Conservation (phyloP, 306 rosid genomes). For the Astragalus glycyphyllos region DNA sequence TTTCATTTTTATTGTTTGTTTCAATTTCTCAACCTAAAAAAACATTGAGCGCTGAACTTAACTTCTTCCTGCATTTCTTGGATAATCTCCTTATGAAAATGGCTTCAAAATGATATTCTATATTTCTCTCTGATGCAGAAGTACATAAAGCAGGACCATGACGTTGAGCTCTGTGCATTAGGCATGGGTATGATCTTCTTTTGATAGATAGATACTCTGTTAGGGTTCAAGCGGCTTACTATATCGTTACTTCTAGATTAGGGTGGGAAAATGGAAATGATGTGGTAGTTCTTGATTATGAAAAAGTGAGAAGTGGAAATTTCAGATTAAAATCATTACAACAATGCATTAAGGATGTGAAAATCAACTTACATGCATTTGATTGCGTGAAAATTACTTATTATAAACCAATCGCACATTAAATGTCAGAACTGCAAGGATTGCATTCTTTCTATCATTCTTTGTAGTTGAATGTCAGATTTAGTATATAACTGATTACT, state of each 20-base stretch:
- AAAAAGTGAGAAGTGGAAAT: conserved; percentile 7
- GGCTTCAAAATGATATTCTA: neutral
- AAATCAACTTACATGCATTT: neutral
- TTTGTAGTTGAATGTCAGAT: neutral
- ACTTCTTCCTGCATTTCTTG: neutral
- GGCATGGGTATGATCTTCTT: conserved; percentile 62
- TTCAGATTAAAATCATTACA: neutral
- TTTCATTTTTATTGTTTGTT: neutral
- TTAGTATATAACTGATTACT: neutral
- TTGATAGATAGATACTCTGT: conserved; percentile 3
- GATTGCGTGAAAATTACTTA: neutral
- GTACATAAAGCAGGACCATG: conserved; percentile 57
- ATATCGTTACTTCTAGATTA: too few species aligned
- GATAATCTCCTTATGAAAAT: neutral
- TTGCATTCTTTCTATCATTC: neutral
- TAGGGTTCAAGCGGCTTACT: neutral
- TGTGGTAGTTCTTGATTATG: conserved; percentile 18
- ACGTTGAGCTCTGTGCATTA: conserved; percentile 69
- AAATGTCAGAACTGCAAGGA: neutral
- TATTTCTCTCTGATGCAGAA: conserved; percentile 54
- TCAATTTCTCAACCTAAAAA: too few species aligned
- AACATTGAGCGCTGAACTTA: too few species aligned
- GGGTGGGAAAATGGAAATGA: too few species aligned
- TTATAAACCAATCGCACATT: too few species aligned
- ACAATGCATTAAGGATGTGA: neutral